Evolutionary conservation across 2,329 filamentous ascomycete species (phyloP), one percentile per base, ranked within the genome.

Genomic region (Coniochaeta hoffmannii): DNA sequence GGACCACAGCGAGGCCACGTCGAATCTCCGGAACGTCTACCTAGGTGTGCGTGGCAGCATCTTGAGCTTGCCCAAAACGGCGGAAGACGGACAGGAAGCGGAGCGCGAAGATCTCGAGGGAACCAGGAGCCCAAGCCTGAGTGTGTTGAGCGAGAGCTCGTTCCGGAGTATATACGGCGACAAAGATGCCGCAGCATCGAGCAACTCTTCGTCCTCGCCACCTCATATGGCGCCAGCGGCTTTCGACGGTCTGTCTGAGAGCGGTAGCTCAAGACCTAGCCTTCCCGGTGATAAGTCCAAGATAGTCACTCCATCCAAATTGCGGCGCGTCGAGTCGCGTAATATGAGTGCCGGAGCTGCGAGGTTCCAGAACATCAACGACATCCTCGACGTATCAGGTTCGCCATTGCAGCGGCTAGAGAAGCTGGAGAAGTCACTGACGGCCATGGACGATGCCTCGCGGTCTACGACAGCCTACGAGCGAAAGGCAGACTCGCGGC

Each of bases 71-170:
- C 74, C 78, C 1, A 75, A 75, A 19, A 66, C 77, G 32, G 69
- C 69, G 0, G 78, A 80, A 50, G 75, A 73, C 30, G 62, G 65
- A 2, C 65, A 66, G 14, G 69, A 71, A 24, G 64, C 55, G 24
- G 62, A 66, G 15, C 54, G 61, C 53, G 66, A 71, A 44, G 73
- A 71, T 38, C 63, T 80, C 58, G 74, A 72, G 53, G 71, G 71
- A 44, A 63, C 81, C 57, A 73, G 72, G 28, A 88, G 83, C 60
- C 84, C 85, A 3, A 79, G 77, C 32, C 68, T 87, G 52, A 87
- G 85, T 60, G 73, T 87, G 12, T 68, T 88, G 58, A 87, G 84
- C 60, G 83, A 87, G 66, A 87, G 83, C 64, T 87, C 84, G 0
- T 87, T 88, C 61, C 61, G 80, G 22, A 87, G 84, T 61, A 73